A percentile compares a stretch with the other conserved stretches of the same genome.
These are phyloP conservation scores for Eucalyptus erythrocorys DNA, from an alignment of 345 rosid genomes.

Conservation along the genomic window DNA sequence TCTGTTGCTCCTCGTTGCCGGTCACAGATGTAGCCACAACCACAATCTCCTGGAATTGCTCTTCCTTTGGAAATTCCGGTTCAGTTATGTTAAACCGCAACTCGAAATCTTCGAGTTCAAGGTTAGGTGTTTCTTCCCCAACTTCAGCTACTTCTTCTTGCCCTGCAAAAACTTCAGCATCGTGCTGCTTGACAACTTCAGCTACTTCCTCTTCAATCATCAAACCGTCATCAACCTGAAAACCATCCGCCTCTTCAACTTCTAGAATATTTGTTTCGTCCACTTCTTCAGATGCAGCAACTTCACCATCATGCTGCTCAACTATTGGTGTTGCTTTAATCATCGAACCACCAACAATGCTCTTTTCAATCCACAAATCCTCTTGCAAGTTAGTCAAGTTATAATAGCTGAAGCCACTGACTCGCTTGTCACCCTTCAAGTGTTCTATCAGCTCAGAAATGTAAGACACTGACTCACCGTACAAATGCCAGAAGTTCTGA, in stretches of 20 bases:
- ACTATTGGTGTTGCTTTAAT: not conserved
- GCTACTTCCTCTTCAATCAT: not conserved
- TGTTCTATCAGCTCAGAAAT: slow-evolving; percentile 9
- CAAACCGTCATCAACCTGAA: not conserved
- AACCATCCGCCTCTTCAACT: not conserved
- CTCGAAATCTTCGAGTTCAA: not conserved
- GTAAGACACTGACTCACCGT: slow-evolving; percentile 11
- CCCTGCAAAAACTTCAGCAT: not conserved
- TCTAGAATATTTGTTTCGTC: not conserved
- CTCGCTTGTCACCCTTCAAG: slow-evolving; percentile 4
- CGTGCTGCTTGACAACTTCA: not conserved
- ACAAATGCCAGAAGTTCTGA: slow-evolving; percentile 24
- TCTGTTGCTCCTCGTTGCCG: not conserved
- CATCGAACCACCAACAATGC: not conserved
- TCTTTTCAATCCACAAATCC: slow-evolving; percentile 5
- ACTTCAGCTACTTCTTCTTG: not conserved
- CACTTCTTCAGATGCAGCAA: not conserved
- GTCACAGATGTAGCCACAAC: not conserved
- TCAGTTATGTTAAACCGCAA: not conserved
- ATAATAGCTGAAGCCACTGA: slow-evolving; percentile 21
- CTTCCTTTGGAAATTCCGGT: not conserved
- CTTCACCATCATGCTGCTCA: not conserved
- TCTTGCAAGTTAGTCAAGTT: slow-evolving; percentile 42
- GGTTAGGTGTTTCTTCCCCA: not conserved
- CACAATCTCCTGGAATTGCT: not conserved